These are phyloP conservation scores for Sedum album DNA, from an alignment of 164 flowering plant species.

Conservation along the genomic window DNA sequence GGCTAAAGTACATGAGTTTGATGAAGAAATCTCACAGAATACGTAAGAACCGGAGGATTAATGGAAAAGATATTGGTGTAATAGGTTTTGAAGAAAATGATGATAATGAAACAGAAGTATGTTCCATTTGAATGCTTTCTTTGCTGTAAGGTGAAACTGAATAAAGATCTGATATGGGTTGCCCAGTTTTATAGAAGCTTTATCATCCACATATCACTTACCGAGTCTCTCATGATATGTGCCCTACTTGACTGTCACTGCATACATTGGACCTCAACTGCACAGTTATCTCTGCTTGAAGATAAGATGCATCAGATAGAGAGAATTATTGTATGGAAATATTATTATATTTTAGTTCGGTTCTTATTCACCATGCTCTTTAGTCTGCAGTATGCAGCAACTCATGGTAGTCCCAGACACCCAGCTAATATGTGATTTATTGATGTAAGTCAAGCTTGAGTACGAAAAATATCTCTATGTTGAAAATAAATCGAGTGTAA, in stretches of 20 bases:
- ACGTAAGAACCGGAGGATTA: slow-evolving; percentile 32
- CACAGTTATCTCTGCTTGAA: slow-evolving; percentile 89
- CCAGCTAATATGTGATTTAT: background rate
- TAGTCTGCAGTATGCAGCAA: background rate
- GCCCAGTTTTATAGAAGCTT: background rate
- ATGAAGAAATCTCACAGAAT: slow-evolving; percentile 44
- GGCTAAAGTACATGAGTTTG: slow-evolving; percentile 52
- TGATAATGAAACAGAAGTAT: background rate
- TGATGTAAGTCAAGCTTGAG: background rate
- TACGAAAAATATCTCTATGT: background rate
- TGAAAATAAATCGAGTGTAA: background rate
- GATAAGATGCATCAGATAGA: slow-evolving; percentile 96
- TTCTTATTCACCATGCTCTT: background rate
- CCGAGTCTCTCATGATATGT: background rate
- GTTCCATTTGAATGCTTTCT: background rate
- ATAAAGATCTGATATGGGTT: background rate
- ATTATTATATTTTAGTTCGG: background rate
- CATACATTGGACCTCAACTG: slow-evolving; percentile 84
- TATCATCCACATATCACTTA: background rate
- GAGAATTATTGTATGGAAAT: slow-evolving; percentile 75
- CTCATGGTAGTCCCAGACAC: no score
- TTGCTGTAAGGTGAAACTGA: background rate
- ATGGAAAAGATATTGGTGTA: background rate
- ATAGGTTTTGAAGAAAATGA: background rate
- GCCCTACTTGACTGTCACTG: slow-evolving; percentile 18